These are phyloP conservation scores for Nemophila menziesii DNA, from an alignment of 257 asterid species.

Conservation along the genomic window DNA sequence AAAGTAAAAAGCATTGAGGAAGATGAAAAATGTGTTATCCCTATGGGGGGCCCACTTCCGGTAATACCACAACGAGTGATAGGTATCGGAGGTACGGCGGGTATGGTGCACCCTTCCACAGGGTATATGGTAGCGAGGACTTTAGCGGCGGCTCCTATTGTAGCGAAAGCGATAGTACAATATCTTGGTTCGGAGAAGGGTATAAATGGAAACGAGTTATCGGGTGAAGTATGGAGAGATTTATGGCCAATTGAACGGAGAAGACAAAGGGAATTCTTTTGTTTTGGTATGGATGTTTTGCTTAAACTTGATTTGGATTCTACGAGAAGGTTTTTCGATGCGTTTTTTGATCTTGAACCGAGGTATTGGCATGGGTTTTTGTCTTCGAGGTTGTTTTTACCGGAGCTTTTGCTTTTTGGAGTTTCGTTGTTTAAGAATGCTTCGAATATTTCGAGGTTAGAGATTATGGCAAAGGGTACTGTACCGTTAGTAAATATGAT, in stretches of 20 bases:
- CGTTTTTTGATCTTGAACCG: conserved; percentile 86
- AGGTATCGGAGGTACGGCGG: conserved; percentile 97
- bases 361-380: conserved; percentile 96
- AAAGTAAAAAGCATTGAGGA: conserved; percentile 85
- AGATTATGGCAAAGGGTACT: conserved; percentile 89
- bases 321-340: conserved; percentile 79
- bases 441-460: conserved; percentile 66
- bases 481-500: conserved; percentile 66
- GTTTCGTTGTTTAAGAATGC: conserved; percentile 70
- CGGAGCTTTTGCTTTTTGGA: conserved; percentile 68
- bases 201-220: conserved; percentile 40
- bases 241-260: conserved; percentile 97
- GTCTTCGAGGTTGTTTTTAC: conserved; percentile 84
- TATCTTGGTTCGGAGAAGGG: conserved; percentile 42
- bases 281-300: conserved; percentile 91
- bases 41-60: conserved; percentile 99
- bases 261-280: conserved; percentile 85
- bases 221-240: conserved; percentile 78
- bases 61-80: conserved; percentile 84
- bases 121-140: conserved; percentile 99
- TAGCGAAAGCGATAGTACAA: conserved; percentile 70
- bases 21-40: conserved; percentile 85
- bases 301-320: conserved; percentile 79
- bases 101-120: conserved; percentile 99
- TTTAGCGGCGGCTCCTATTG: conserved; percentile 86